Evolutionary conservation across 2,329 filamentous ascomycete genomes (phyloP).

Genomic region (Aureobasidium leucospermi): DNA sequence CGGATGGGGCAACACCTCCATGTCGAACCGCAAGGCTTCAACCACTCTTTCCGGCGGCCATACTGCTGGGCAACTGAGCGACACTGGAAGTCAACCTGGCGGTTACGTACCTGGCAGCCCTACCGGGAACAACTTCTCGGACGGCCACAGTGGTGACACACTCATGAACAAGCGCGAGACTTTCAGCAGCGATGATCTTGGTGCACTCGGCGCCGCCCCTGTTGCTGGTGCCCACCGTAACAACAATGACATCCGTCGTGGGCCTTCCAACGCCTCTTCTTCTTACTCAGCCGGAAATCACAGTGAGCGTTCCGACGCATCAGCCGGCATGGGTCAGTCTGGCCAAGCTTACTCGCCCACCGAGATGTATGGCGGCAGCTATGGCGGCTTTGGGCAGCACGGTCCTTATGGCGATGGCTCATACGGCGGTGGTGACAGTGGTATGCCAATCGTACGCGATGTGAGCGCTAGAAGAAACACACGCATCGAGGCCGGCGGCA

Average conservation of each 20-base stretch:
- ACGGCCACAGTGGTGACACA: conserved; percentile 62
- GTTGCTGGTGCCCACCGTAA: conserved; percentile 57
- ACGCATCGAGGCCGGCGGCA: conserved; percentile 82
- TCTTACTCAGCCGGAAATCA: conserved; percentile 78
- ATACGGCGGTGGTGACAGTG: conserved; percentile 47
- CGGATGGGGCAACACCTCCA: conserved; percentile 83
- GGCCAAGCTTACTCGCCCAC: conserved; percentile 28
- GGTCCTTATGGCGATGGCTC: conserved; percentile 50
- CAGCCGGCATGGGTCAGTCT: conserved; percentile 23
- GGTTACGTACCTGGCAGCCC: conserved; percentile 42
- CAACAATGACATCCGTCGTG: conserved; percentile 72
- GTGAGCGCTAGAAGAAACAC: conserved; percentile 89
- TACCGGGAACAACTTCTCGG: conserved; percentile 44
- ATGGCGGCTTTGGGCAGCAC: conserved; percentile 46
- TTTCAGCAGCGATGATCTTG: conserved; percentile 71
- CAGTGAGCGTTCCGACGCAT: conserved; percentile 51
- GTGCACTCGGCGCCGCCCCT: conserved; percentile 64
- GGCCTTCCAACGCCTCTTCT: conserved; percentile 91
- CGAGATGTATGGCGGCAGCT: conserved; percentile 29
- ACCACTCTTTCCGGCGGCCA: conserved; percentile 77
- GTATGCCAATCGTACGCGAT: conserved; percentile 81
- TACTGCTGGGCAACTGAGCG: conserved; percentile 51
- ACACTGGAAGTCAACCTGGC: conserved; percentile 53
- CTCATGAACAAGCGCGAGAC: conserved; percentile 46
- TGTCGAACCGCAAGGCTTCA: conserved; percentile 66